phyloP scores from a whole-genome alignment of 257 asterid genomes.

The Solanum chilense region DNA sequence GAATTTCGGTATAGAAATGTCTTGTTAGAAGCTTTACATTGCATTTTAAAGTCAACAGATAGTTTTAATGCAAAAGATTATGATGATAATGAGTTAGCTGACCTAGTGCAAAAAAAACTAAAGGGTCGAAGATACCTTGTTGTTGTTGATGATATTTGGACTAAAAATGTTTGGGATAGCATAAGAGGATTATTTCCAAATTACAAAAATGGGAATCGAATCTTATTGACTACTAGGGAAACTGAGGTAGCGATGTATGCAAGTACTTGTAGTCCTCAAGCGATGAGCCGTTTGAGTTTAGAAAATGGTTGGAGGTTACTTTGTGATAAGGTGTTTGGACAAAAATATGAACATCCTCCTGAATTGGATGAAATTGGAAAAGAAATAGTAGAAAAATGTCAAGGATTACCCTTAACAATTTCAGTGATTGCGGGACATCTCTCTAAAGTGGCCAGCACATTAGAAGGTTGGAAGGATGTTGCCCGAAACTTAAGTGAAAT shows the following conservation, averaged over 20 bases:
- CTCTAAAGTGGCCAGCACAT: neutral
- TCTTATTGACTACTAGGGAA: neutral
- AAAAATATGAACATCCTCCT: neutral
- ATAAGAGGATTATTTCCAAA: neutral
- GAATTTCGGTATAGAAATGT: neutral
- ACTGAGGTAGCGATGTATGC: neutral
- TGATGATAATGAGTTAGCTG: neutral
- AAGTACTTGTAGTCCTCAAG: neutral
- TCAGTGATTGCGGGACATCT: neutral
- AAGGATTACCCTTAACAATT: slow-evolving; percentile 1
- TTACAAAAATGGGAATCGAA: neutral
- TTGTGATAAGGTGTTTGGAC: neutral
- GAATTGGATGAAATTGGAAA: neutral
- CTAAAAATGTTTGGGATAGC: neutral
- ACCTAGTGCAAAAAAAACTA: neutral
- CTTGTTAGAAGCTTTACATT: neutral
- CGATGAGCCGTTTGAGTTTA: neutral
- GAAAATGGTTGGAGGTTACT: neutral
- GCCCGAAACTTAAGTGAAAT: neutral
- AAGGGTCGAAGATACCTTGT: neutral
- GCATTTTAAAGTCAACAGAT: neutral
- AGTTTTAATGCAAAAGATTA: neutral
- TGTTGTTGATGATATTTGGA: neutral
- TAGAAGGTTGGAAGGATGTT: neutral
- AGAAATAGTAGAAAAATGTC: neutral